Evolutionary conservation across 495 filamentous ascomycete species (phyloP), one percentile per base, ranked within the genome.

Genomic region (Penicilliopsis zonata): DNA sequence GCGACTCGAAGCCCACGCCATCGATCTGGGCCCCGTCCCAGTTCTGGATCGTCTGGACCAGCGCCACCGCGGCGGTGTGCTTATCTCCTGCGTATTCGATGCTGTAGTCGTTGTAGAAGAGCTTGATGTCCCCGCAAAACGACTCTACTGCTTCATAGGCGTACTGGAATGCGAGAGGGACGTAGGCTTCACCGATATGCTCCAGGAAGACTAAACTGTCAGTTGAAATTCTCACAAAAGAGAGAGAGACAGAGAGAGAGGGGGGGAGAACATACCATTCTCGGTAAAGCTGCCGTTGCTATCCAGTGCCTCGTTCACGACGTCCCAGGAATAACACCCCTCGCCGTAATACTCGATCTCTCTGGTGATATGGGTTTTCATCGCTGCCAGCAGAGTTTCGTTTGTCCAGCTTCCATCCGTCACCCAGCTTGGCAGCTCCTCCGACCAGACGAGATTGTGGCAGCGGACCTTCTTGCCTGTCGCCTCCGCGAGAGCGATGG

Each of bases 101-200:
- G 48, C 71, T 71, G 58, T 76, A 78, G 57, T 79, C 74, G 47
- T 78, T 78, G 53, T 73, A 75, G 46, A 74, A 78, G 14, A 79
- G 61, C 46, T 76, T 76, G 21, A 49, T 37, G n/a, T 46, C 4
- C 10, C n/a, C n/a, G n/a, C n/a, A n/a, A n/a, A n/a, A n/a, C n/a
- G n/a, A n/a, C n/a, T n/a, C n/a, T n/a, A n/a, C n/a, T n/a, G n/a
- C n/a, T n/a, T n/a, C n/a, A n/a, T n/a, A n/a, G 13, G 76, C 72
- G 19, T 56, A 65, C 18, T 60, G 51, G 16, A 57, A 59, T 0
- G 62, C 63, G 9, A 46, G 40, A 31, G 35, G 41, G 31, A 49
- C 35, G 27, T 49, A 49, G n/a, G 46, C 46, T 14, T 46, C 40
- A 12, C 46, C 46, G 21, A 49, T 49, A n/a, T 23, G n/a, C 21